Evolutionary conservation across 2,329 filamentous ascomycete genomes (phyloP), one percentile per base, ranked within the genome.

Genomic region (Aureobasidium sp.): DNA sequence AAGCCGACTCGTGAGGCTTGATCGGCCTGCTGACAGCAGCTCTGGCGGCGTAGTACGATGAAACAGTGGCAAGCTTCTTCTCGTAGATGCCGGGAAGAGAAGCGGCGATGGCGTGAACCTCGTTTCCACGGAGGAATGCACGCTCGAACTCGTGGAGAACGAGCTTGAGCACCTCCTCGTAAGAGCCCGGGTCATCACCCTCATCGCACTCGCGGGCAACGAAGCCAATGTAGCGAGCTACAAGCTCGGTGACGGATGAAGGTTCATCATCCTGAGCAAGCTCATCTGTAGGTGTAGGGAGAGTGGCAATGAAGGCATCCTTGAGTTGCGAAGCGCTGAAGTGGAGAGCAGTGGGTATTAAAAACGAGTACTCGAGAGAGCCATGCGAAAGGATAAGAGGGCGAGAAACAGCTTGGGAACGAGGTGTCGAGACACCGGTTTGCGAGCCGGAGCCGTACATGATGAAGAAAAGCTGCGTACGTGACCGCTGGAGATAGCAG

Each of bases 251-350:
- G 50, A 92, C 86, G 29, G 95, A 99, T 41, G 94, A 97, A n/a
- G 94, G 94, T 81, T 99, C 95, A 70, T 99, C 94, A 80, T 99
- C 95, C 74, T 93, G 91, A 64, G 94, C 95, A 66, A 97, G 85
- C 81, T 99, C 94, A 74, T 99, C 94, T 73, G 95, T 99, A 62
- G 94, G 90, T 70, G 87, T 82, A 59, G 95, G 95, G 68, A 99
- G 83, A 66, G 87, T 91, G 52, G 89, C 83, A 67, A 86, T 84
- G 78, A 99, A 99, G 67, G 86, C 84, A 69, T 97, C 92, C 81
- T 93, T 95, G 73, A 97, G 83, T 79, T 96, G 90, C 64, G 91
- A 89, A 70, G 94, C 94, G 76, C 94, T 92, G 81, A 95, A 99
- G 78, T 99, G 94, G 66, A 97, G 86, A 71, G 87, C 90, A 69